Conservation (phyloP, 1,284 basidiomycete genomes). For the Puccinia brachypodii region DNA sequence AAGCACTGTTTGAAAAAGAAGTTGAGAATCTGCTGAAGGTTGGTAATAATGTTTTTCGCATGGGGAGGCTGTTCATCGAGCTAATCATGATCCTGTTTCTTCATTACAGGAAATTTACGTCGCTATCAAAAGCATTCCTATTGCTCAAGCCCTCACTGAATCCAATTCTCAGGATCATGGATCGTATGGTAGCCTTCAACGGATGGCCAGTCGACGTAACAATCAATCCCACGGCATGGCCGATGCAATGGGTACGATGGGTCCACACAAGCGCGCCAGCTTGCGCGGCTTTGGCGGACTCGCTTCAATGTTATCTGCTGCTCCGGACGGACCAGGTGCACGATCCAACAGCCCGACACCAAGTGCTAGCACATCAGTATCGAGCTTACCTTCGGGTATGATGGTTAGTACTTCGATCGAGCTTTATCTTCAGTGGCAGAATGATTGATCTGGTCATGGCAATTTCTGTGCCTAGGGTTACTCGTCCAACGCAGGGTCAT, state of each 20-base stretch:
- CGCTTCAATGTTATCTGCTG: slow-evolving; percentile 50
- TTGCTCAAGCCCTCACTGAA: slow-evolving; percentile 72
- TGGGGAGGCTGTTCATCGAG: background rate
- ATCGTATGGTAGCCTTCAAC: slow-evolving; percentile 63
- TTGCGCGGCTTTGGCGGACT: slow-evolving; percentile 52
- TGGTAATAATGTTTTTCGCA: slow-evolving; percentile 3
- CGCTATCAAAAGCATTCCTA: slow-evolving; percentile 84
- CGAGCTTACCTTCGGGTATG: slow-evolving; percentile 50
- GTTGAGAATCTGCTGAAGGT: slow-evolving; percentile 83
- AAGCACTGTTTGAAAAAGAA: slow-evolving; percentile 68
- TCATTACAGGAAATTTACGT: slow-evolving; percentile 81
- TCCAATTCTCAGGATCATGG: slow-evolving; percentile 81
- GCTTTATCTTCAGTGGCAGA: background rate
- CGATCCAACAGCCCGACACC: slow-evolving; percentile 71
- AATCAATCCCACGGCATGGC: slow-evolving; percentile 33
- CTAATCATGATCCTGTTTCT: background rate
- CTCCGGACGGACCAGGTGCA: slow-evolving; percentile 49
- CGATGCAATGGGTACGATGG: slow-evolving; percentile 19
- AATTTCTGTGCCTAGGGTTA: slow-evolving; percentile 49
- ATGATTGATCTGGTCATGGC: background rate
- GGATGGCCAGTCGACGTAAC: slow-evolving; percentile 59
- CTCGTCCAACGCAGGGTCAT: slow-evolving; percentile 48
- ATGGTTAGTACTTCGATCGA: slow-evolving; percentile 51
- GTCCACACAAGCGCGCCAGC: slow-evolving; percentile 52
- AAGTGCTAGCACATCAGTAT: slow-evolving; percentile 66